Percentiles rank a stretch among this genome's conserved stretches.
Evolutionary conservation across 768 basidiomycete species (phyloP).

Genomic region (Fomitopsis pulvina): DNA sequence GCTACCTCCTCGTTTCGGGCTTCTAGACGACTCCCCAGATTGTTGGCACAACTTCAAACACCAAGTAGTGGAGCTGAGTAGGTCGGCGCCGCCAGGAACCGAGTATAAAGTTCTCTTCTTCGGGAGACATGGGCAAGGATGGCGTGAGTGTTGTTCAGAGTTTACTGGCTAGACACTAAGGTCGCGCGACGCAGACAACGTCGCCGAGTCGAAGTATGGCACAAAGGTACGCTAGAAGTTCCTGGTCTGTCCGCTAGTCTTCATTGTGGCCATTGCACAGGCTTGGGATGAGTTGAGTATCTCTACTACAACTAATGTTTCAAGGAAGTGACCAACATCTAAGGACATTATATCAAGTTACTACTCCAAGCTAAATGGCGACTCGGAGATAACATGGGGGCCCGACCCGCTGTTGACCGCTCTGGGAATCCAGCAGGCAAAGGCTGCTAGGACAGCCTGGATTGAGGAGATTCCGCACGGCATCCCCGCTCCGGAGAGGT

Average conservation of each 20-base stretch:
- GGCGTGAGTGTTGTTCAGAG: constrained; percentile 50
- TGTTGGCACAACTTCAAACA: constrained; percentile 43
- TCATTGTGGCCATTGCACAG: too few species aligned
- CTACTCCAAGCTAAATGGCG: constrained; percentile 58
- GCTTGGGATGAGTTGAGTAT: constrained; percentile 54
- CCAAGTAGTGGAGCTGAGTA: constrained; percentile 42
- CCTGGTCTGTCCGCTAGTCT: neutral
- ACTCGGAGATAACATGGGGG: constrained; percentile 66
- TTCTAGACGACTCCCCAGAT: constrained; percentile 41
- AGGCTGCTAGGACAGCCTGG: constrained; percentile 40
- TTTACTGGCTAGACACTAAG: constrained; percentile 1
- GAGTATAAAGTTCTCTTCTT: constrained; percentile 62
- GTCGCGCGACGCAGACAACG: constrained; percentile 45
- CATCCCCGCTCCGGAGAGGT: constrained; percentile 45
- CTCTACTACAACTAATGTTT: too few species aligned
- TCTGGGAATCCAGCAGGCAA: constrained; percentile 51
- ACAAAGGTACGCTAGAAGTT: constrained; percentile 28
- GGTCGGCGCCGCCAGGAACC: constrained; percentile 27
- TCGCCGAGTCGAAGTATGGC: constrained; percentile 54
- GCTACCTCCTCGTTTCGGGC: constrained; percentile 54
- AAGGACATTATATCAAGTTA: too few species aligned
- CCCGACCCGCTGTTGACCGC: constrained; percentile 64
- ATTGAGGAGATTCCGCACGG: constrained; percentile 24
- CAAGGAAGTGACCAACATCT: too few species aligned
- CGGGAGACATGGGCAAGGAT: constrained; percentile 68